Conservation (phyloP, 148 eudicot genomes). For the Cornus controversa region DNA sequence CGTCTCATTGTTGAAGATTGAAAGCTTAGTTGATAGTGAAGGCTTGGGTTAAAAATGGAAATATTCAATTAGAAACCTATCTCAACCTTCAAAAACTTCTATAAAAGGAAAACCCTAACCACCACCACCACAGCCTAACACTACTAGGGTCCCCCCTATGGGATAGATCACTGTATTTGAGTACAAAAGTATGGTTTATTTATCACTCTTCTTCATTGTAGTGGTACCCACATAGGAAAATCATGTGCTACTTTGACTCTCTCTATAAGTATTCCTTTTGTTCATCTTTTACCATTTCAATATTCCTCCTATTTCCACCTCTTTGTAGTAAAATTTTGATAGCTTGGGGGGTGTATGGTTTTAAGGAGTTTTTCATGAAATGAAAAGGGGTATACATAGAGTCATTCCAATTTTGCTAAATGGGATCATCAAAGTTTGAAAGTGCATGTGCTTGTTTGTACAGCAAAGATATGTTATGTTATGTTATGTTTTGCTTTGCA, state of each 20-base stretch:
- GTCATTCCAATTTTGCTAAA: constrained; percentile 14
- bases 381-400: background rate
- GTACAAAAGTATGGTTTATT: background rate
- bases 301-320: background rate
- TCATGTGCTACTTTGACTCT: background rate
- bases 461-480: background rate
- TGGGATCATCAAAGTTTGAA: background rate
- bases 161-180: constrained; percentile 7
- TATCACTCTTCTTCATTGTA: background rate
- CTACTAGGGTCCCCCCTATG: constrained; percentile 10
- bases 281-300: background rate
- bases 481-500: too few species aligned
- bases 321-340: constrained; percentile 5
- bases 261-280: background rate
- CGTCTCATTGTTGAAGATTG: constrained; percentile 9
- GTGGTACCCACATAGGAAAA: background rate
- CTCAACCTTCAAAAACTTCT: constrained; percentile 22
- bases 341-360: background rate
- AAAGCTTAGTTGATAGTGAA: constrained; percentile 16
- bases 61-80: background rate
- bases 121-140: constrained; percentile 28
- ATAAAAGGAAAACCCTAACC: constrained; percentile 20
- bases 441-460: background rate
- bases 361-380: background rate
- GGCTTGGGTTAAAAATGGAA: constrained; percentile 16